Base-by-base conservation (phyloP, 2,329 filamentous ascomycete genomes). In the Apiospora aurea region DNA sequence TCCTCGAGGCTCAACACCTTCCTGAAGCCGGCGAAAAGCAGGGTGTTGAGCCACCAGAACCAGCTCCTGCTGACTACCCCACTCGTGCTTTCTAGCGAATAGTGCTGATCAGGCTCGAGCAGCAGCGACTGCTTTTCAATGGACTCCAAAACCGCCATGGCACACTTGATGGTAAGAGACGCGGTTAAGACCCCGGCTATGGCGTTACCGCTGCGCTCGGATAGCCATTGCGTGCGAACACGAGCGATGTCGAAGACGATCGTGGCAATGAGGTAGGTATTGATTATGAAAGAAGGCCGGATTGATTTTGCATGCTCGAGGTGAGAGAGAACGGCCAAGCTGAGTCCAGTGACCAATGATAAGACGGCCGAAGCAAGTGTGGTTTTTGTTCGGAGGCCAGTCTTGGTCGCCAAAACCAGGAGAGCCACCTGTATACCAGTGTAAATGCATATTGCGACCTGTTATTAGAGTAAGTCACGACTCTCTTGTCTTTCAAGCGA, bases 11-110 rank as follows among this genome's bases (percentile, higher is more conserved):
- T 74, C 57, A 78, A 76, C 8, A 81, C 66, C 68, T 77, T 75
- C 43, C 69, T 70, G 53, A 75, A 79, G 2, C 78, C 78, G 1
- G 70, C 71, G 46, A 64, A 72, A 72, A 80, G 75, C 5, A 80
- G 70, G 13, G 73, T 72, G 57, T 78, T 78, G 16, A 79, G 49
- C 78, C 78, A 80, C 75, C 76, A 79, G 68, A 79, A 80, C 70
- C 77, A 77, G 26, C 73, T 74, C 5, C 78, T 73, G 67, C 74
- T 79, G 53, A 78, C 75, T 21, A 78, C 75, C 7, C 78, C 78
- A 71, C 76, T 78, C 18, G 72, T 71, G 24, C 49, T 69, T 64
- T 75, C 74, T 14, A 75, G 75, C 14, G 77, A 76, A 26, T 69
- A 46, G 53, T 75, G 34, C 16, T 71, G 72, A 69, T 78, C 76